Conservation (phyloP, 2,329 filamentous ascomycete species). For the Trichoderma koningiopsis region DNA sequence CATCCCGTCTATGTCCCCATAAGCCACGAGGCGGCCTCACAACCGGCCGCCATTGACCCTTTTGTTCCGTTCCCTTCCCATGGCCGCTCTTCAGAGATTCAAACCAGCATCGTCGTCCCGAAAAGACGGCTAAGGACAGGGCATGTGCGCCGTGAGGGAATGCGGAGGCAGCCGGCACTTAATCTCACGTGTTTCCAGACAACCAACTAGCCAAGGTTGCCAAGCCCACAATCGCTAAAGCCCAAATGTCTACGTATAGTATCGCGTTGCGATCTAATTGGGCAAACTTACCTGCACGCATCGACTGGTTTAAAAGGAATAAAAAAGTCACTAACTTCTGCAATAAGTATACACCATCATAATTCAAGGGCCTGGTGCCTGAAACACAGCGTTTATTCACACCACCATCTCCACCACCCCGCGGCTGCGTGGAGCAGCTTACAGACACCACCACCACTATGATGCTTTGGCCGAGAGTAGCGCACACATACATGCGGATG, state of each 20-base stretch:
- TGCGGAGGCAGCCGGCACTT: constrained; percentile 21
- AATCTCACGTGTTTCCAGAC: constrained; percentile 10
- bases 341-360: background rate
- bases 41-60: constrained; percentile 4
- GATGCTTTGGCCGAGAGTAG: constrained; percentile 18
- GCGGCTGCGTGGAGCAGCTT: background rate
- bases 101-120: background rate
- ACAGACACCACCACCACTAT: constrained; percentile 20
- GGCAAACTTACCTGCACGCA: background rate
- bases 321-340: background rate
- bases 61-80: background rate
- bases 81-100: background rate
- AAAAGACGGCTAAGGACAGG: constrained; percentile 2
- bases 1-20: constrained; percentile 18
- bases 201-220: constrained; percentile 4
- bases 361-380: background rate
- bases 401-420: constrained; percentile 17
- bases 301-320: background rate
- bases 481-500: constrained; percentile 11
- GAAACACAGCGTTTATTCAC: background rate
- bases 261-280: background rate
- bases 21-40: constrained; percentile 25
- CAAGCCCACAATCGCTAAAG: background rate
- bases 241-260: background rate
- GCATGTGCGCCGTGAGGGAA: constrained; percentile 4